Evolutionary conservation across 805 yeast genomes (phyloP), one percentile per base, ranked within the genome.

Genomic region (Saturnispora dispora): DNA sequence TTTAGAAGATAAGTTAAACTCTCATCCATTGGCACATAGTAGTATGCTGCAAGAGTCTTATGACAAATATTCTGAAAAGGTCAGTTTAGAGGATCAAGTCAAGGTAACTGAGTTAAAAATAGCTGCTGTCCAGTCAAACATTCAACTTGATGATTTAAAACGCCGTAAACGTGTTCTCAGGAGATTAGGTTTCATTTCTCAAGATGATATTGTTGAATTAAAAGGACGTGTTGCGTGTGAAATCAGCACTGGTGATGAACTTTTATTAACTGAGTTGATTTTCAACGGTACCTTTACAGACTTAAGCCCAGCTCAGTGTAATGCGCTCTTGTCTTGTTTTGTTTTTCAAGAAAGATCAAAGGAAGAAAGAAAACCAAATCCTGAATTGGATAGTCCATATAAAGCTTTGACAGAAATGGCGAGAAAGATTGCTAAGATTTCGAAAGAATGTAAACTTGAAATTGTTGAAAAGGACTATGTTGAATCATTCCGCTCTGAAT

Each of bases 321-420:
- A 97, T 11, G 88, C 97, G 0, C 70, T 93, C 49, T 69, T 93
- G 48, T 89, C 96, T 36, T 89, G 97, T 70, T 93, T 91, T 68
- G 97, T 95, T 5, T 93, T 93, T 78, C 96, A 93, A 67, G 99
- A 95, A 65, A 79, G 95, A 62, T 86, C 96, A 40, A 89, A 89
- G 64, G 96, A 87, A 63, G 77, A 81, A 0, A 93, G 96, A 48
- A 78, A 91, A 57, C 73, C 93, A 59, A 82, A 86, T 59, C 89
- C 96, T 0, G 96, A 89, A 58, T 74, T 93, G 48, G 82, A 91
- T n/a, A 97, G 89, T 63, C 98, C 99, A 3, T 77, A 87, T 63
- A 83, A 89, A 57, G 82, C 82, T 15, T 73, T 93, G 76, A 90
- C 85, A 67, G 93, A 88, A 57, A 87, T 89, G 83, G 99, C 99